phyloP scores from a whole-genome alignment of 176 grass and related monocot genomes.

The Raddia distichophylla region DNA sequence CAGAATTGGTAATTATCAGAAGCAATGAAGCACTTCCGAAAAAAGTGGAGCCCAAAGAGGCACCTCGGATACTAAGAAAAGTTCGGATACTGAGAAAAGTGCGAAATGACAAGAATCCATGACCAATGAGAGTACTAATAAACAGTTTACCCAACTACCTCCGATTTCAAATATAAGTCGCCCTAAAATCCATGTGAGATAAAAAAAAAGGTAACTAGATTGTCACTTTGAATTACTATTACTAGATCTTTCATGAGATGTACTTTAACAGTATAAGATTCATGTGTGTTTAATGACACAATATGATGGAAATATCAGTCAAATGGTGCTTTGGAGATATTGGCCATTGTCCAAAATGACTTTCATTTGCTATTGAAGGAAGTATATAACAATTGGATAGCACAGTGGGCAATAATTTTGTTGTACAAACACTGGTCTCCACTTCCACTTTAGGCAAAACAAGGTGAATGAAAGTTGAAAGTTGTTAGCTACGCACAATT shows the following conservation, averaged over 20 bases:
- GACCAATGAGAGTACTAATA: neutral
- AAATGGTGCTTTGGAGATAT: neutral
- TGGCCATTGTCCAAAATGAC: slow-evolving; percentile 3
- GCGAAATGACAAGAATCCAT: neutral
- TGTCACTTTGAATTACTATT: neutral
- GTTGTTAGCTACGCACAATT: neutral
- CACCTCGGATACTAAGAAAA: neutral
- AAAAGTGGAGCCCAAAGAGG: neutral
- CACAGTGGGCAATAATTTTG: neutral
- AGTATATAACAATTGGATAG: slow-evolving; percentile 4
- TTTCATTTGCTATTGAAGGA: neutral
- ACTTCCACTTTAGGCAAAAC: slow-evolving; percentile 8
- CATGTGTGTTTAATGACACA: neutral
- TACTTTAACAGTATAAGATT: neutral
- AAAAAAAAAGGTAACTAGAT: slow-evolving; percentile 20
- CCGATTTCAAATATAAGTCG: neutral
- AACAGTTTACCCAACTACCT: slow-evolving; percentile 1
- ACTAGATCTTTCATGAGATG: slow-evolving; percentile 1
- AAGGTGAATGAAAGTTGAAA: neutral
- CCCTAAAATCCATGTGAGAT: neutral
- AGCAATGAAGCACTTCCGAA: neutral
- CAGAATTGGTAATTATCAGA: neutral
- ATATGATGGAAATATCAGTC: neutral
- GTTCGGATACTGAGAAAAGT: neutral
- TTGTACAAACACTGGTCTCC: neutral